Conservation (phyloP, 352 stramenopile species). For the Phytopythium helicoides region DNA sequence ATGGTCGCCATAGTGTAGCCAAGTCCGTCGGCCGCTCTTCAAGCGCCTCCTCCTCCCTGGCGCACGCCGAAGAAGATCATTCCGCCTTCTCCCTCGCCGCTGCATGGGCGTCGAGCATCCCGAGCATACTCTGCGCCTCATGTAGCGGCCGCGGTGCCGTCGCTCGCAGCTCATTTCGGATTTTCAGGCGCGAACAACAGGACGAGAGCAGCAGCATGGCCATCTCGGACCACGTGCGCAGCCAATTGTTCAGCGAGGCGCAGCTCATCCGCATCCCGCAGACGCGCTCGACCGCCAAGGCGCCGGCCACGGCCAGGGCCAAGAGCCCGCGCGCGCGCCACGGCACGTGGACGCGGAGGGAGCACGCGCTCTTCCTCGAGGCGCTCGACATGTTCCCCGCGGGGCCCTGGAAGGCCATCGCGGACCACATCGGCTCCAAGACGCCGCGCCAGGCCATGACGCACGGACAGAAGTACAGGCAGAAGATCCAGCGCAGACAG, state of each 20-base stretch:
- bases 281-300: slow-evolving; percentile 9
- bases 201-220: slow-evolving; percentile 12
- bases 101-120: background rate
- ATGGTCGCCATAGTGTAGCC: too few relatives aligned
- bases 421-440: slow-evolving; percentile 45
- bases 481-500: slow-evolving; percentile 57
- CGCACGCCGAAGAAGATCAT: too few relatives aligned
- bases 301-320: background rate
- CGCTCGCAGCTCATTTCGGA: background rate
- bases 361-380: slow-evolving; percentile 50
- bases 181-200: background rate
- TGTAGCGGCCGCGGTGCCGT: background rate
- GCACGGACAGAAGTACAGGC: slow-evolving; percentile 93
- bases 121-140: too few relatives aligned
- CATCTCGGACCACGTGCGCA: slow-evolving; percentile 34
- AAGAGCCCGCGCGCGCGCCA: slow-evolving; percentile 12
- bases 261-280: slow-evolving; percentile 28
- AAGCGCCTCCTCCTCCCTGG: too few relatives aligned
- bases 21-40: too few relatives aligned
- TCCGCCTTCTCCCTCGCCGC: background rate
- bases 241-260: slow-evolving; percentile 23
- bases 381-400: slow-evolving; percentile 45
- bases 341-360: slow-evolving; percentile 35
- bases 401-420: slow-evolving; percentile 51
- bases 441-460: slow-evolving; percentile 89